Evolutionary conservation across 306 rosid species (phyloP).

Genomic region (Lagenaria siceraria): DNA sequence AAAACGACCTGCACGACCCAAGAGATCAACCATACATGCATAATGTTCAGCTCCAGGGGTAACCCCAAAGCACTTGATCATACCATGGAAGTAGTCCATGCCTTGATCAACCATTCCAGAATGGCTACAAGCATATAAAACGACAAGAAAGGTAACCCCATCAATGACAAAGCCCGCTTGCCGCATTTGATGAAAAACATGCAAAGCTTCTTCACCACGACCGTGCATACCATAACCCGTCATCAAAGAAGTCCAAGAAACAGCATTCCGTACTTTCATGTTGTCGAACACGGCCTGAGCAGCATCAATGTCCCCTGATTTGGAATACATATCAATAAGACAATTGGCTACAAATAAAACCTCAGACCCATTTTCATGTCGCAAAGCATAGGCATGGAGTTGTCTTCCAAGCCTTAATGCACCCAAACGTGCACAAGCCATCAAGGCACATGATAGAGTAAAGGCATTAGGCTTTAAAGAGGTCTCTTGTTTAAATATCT

Average conservation of each 20-base stretch:
- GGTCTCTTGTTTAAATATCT: constrained; percentile 36
- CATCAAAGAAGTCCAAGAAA: constrained; percentile 81
- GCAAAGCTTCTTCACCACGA: constrained; percentile 61
- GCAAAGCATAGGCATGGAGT: constrained; percentile 53
- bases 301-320: constrained; percentile 65
- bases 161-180: constrained; percentile 37
- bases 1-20: constrained; percentile 69
- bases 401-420: constrained; percentile 55
- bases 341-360: constrained; percentile 56
- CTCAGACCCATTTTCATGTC: constrained; percentile 31
- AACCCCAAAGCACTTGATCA: constrained; percentile 46
- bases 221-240: constrained; percentile 86
- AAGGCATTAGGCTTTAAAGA: constrained; percentile 60
- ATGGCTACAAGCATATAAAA: constrained; percentile 84
- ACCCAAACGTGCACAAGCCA: constrained; percentile 80
- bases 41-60: constrained; percentile 67
- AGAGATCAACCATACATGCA: constrained; percentile 83
- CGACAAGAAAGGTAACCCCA: constrained; percentile 60
- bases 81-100: constrained; percentile 40
- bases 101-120: constrained; percentile 71
- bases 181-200: constrained; percentile 49
- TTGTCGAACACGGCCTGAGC: constrained; percentile 54
- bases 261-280: constrained; percentile 41
- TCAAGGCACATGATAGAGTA: constrained; percentile 68
- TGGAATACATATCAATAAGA: constrained; percentile 79